Conservation (phyloP, 805 yeast genomes). For the Saccharomycopsis oosterbeekiorum region DNA sequence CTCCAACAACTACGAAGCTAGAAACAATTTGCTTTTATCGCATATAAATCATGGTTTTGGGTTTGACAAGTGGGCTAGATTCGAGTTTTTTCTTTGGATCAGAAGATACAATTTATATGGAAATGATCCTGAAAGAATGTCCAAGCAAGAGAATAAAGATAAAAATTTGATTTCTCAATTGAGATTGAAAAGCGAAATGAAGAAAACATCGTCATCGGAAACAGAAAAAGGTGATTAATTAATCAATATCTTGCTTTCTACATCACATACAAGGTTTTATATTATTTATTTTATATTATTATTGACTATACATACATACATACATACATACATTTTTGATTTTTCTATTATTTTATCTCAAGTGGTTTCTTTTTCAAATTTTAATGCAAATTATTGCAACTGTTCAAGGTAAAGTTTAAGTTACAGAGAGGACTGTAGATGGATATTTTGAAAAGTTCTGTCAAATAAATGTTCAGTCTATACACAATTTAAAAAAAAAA, state of each 20-base stretch:
- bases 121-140: slow-evolving; percentile 7
- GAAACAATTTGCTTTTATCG: slow-evolving; percentile 26
- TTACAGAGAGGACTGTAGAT: no score
- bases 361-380: no score
- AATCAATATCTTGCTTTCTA: neutral
- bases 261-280: no score
- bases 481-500: neutral
- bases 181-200: neutral
- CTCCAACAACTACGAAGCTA: slow-evolving; percentile 23
- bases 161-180: slow-evolving; percentile 1
- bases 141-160: slow-evolving; percentile 10
- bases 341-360: no score
- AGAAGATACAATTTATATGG: slow-evolving; percentile 19
- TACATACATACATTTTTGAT: no score
- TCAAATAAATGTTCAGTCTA: no score
- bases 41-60: slow-evolving; percentile 31
- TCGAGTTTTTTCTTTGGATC: slow-evolving; percentile 31
- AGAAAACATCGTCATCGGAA: neutral
- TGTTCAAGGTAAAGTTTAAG: no score
- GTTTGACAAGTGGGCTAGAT: slow-evolving; percentile 27
- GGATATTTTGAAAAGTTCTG: no score
- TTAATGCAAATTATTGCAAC: no score
- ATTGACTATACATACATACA: no score
- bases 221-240: neutral
- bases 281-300: no score